phyloP scores from a whole-genome alignment of 345 rosid species.

The Mercurialis annua region DNA sequence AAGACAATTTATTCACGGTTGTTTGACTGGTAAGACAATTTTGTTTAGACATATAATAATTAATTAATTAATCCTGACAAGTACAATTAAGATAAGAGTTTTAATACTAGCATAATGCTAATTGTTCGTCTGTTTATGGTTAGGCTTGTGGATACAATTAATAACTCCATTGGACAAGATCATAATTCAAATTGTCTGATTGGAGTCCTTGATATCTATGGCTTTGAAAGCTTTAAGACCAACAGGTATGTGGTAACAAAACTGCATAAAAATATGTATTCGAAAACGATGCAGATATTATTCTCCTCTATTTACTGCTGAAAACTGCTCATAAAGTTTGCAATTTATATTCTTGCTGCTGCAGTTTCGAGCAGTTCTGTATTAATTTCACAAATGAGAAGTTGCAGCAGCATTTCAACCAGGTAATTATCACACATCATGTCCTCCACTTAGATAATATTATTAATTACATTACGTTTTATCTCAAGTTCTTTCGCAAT shows the following conservation, averaged over 20 bases:
- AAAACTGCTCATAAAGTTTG: not conserved
- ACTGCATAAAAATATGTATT: not conserved
- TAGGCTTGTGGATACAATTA: slow-evolving; percentile 90
- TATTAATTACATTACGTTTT: not conserved
- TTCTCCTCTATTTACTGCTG: not conserved
- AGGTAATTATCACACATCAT: slow-evolving; percentile 43
- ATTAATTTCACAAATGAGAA: slow-evolving; percentile 95
- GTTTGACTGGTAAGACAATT: slow-evolving; percentile 71
- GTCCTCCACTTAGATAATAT: slow-evolving; percentile 13
- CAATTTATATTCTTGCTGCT: slow-evolving; percentile 17
- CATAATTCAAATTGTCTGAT: slow-evolving; percentile 72
- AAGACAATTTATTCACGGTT: slow-evolving; percentile 85
- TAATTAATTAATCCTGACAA: not conserved
- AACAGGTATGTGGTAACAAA: slow-evolving; percentile 50
- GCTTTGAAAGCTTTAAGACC: slow-evolving; percentile 91
- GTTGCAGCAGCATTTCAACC: slow-evolving; percentile 96
- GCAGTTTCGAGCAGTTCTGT: slow-evolving; percentile 96
- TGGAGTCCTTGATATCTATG: slow-evolving; percentile 91
- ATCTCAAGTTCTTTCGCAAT: slow-evolving; percentile 16
- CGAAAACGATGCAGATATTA: too few relatives aligned
- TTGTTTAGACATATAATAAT: not conserved
- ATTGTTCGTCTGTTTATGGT: slow-evolving; percentile 13
- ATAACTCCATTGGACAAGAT: slow-evolving; percentile 89
- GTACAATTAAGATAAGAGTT: slow-evolving; percentile 7
- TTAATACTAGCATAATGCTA: not conserved